Evolutionary conservation across 805 yeast genomes (phyloP), one percentile per base, ranked within the genome.

Genomic region (Yarrowia divulgata): DNA sequence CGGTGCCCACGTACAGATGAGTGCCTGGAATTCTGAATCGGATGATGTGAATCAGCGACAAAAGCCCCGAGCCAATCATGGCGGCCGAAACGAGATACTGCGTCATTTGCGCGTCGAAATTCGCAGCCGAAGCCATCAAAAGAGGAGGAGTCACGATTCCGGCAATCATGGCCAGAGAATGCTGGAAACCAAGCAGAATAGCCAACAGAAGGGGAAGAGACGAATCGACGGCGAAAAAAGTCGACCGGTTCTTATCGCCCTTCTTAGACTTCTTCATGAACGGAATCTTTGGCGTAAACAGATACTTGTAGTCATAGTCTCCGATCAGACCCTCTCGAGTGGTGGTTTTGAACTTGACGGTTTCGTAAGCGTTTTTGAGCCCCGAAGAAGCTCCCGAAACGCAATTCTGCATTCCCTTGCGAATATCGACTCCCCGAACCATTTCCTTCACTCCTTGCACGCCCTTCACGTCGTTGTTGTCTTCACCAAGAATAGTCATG

Each of bases 131-230:
- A 0, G 93, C 81, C 62, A 91, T 90, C 72, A 93, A 81, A 68
- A 93, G 80, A 2, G 97, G 94, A 9, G 97, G 97, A 8, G 95
- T 82, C 45, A 90, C 89, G 64, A 93, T 85, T 75, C 97, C 97
- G 16, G 97, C 97, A 80, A 93, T 80, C 97, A 93, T 93, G 34
- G 97, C 87, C 72, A 93, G 78, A 1, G 97, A 81, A 76, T 93
- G 98, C 80, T 93, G 97, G 71, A 93, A 83, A 18, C 98, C 97
- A 42, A 93, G 83, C 12, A 93, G 69, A 69, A 90, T 77, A 1
- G 96, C 97, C 69, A 93, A 81, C 8, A 90, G 73, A n/a, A 92
- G 73, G 0, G 98, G 98, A 86, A 93, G 88, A 1, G 88, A 91
- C 54, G 88, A 86, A 76, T 92, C 82, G 64, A 93, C 79, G 5